Conservation (phyloP, 768 basidiomycete species). For the Rhizopogon vesiculosus region DNA sequence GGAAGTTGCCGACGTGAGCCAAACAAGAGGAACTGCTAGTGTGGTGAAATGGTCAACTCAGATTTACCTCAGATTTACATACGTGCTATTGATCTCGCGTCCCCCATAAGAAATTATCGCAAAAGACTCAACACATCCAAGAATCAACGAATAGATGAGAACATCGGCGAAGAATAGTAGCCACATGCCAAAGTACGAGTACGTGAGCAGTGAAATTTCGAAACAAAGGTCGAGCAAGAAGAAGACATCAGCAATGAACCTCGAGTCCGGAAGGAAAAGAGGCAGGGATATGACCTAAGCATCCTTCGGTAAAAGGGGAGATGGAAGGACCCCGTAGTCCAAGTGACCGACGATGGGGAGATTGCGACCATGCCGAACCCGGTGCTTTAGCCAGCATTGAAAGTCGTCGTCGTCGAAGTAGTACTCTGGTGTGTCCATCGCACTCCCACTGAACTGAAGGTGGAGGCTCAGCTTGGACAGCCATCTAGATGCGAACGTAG, state of each 20-base stretch:
- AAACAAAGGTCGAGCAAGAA: neutral
- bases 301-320: no score
- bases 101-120: no score
- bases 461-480: conserved; percentile 31
- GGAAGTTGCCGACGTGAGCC: no score
- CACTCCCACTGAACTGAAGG: conserved; percentile 28
- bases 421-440: conserved; percentile 23
- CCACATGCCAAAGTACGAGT: neutral
- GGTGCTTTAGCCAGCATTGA: conserved; percentile 27
- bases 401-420: conserved; percentile 29
- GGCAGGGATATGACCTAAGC: neutral
- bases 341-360: conserved; percentile 29
- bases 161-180: neutral
- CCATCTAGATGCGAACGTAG: conserved; percentile 27
- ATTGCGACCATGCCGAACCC: conserved; percentile 30
- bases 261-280: neutral
- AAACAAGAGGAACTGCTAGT: no score
- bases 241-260: neutral
- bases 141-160: neutral
- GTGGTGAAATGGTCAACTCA: no score
- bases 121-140: neutral
- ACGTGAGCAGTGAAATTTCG: neutral
- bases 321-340: neutral
- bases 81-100: no score
- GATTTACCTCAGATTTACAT: no score